phyloP scores from a whole-genome alignment of 2,329 filamentous ascomycete species.

The Phialemonium atrogriseum region DNA sequence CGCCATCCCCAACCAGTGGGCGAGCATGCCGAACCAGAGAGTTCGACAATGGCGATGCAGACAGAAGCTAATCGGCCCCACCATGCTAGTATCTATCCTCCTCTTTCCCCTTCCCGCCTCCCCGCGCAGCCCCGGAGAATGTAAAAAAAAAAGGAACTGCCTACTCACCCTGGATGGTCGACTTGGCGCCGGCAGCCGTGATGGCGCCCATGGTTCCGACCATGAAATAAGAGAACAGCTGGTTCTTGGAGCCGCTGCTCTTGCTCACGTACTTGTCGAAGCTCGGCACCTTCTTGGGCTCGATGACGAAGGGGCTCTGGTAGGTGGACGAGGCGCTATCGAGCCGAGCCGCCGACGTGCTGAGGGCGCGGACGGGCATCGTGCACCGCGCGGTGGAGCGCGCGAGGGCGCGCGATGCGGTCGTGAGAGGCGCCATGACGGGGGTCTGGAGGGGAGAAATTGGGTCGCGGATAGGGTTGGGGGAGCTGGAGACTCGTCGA shows the following conservation, averaged over 20 bases:
- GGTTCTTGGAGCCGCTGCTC: slow-evolving; percentile 60
- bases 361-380: slow-evolving; percentile 44
- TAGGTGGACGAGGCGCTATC: slow-evolving; percentile 36
- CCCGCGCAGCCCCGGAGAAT: no score
- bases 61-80: slow-evolving; percentile 6
- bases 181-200: slow-evolving; percentile 90
- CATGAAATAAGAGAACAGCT: slow-evolving; percentile 97
- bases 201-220: slow-evolving; percentile 91
- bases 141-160: no score
- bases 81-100: slow-evolving; percentile 4
- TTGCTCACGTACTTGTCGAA: slow-evolving; percentile 82
- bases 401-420: slow-evolving; percentile 61
- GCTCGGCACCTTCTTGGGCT: slow-evolving; percentile 68
- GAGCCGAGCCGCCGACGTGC: slow-evolving; percentile 42
- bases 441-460: slow-evolving; percentile 8
- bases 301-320: slow-evolving; percentile 57
- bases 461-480: slow-evolving; percentile 17
- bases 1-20: not conserved
- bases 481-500: slow-evolving; percentile 16
- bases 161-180: slow-evolving; percentile 87
- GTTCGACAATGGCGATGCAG: no score
- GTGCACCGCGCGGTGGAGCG: slow-evolving; percentile 32
- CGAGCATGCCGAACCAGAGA: no score
- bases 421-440: slow-evolving; percentile 60
- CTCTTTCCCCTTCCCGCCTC: slow-evolving; percentile 3